Evolutionary conservation across 768 basidiomycete genomes (phyloP).

Genomic region (Lactarius tabidus): DNA sequence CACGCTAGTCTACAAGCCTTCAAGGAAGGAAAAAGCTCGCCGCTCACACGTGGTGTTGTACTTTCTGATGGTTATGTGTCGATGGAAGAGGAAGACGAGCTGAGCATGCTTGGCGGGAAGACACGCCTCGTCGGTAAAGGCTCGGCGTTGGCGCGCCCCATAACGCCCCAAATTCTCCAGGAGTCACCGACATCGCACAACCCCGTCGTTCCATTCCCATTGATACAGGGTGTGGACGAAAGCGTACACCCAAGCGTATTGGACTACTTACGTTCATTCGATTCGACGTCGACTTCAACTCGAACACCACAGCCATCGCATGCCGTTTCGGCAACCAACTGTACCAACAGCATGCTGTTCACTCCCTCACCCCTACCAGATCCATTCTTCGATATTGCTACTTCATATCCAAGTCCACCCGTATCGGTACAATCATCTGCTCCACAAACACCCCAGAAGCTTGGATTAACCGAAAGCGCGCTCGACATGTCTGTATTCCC

Average conservation of each 20-base stretch:
- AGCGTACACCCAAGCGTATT: slow-evolving; percentile 59
- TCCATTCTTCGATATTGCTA: slow-evolving; percentile 18
- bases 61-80: slow-evolving; percentile 39
- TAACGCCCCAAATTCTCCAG: slow-evolving; percentile 37
- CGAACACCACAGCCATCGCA: slow-evolving; percentile 20
- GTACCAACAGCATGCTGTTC: not conserved
- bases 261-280: slow-evolving; percentile 67
- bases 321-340: slow-evolving; percentile 1
- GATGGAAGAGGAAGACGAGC: slow-evolving; percentile 60
- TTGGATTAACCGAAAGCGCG: not conserved
- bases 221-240: slow-evolving; percentile 47
- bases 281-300: slow-evolving; percentile 21
- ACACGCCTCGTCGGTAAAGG: slow-evolving; percentile 59
- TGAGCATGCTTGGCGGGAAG: slow-evolving; percentile 57
- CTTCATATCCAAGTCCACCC: slow-evolving; percentile 23
- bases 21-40: slow-evolving; percentile 51
- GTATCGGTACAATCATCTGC: slow-evolving; percentile 8
- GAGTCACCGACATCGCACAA: slow-evolving; percentile 68
- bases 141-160: slow-evolving; percentile 44
- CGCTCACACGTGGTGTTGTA: slow-evolving; percentile 36
- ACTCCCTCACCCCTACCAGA: slow-evolving; percentile 9
- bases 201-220: slow-evolving; percentile 67
- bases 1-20: slow-evolving; percentile 62
- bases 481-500: slow-evolving; percentile 23
- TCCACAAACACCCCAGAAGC: slow-evolving; percentile 16